Conservation (phyloP, 208 protist genomes). For the Acanthamoeba lenticulata region DNA sequence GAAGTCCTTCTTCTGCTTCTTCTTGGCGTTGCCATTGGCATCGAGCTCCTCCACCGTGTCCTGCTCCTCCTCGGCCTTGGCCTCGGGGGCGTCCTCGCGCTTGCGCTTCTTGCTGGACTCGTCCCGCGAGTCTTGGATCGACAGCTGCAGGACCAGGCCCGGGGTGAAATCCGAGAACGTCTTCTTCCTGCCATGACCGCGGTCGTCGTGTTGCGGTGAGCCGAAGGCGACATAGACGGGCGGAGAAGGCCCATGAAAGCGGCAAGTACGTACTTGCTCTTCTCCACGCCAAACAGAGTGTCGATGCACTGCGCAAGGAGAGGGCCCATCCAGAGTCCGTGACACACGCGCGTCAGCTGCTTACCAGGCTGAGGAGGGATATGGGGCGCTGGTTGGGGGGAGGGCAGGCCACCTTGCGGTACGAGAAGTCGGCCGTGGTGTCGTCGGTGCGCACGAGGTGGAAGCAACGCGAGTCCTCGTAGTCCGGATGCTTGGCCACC, state of each 20-base stretch:
- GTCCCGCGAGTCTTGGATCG: neutral
- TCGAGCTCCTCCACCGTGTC: neutral
- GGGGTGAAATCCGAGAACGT: neutral
- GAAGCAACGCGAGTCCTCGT: neutral
- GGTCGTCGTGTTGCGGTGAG: neutral
- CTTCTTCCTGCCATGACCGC: neutral
- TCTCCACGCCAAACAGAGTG: neutral
- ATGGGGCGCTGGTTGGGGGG: neutral
- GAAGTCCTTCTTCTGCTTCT: neutral
- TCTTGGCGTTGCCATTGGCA: neutral
- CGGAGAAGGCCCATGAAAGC: neutral
- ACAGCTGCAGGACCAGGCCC: neutral
- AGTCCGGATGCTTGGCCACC: neutral
- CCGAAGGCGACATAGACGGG: too few species aligned
- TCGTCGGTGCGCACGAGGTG: neutral
- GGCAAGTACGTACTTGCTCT: neutral
- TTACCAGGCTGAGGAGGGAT: neutral
- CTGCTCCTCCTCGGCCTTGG: neutral
- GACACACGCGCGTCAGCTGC: neutral
- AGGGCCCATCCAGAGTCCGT: neutral
- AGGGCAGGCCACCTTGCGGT: neutral
- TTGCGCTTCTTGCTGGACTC: neutral
- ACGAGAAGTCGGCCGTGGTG: conserved; percentile 6
- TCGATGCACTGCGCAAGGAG: neutral
- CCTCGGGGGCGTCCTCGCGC: neutral